Base-by-base conservation (phyloP, 306 rosid species). In the Corylus avellana region DNA sequence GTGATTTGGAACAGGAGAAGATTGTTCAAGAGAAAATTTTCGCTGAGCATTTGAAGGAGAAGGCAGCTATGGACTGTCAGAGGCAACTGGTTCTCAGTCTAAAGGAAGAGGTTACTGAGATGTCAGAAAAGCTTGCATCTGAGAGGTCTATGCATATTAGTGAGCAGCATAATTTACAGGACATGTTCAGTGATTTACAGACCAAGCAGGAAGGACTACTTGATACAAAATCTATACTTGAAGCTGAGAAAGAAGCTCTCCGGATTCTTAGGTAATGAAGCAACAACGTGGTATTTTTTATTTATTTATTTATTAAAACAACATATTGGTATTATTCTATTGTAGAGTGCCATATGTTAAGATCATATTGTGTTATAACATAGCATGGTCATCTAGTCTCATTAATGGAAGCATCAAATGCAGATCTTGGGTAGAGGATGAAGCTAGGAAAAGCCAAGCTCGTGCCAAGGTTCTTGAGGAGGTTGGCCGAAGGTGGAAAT, bases 351-450 rank as follows among this genome's bases (percentile, higher is more conserved):
- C 70, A 48, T 12, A 46, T 57, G 73, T 5, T 86, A 50, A 55
- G 68, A 48, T 64, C 72, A 35, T 72, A 22, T 67, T 78, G 42
- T 76, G 59, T 77, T 74, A 42, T 18, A 42, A 68, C 17, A 68
- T 68, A 51, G 69, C 42, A 32, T 13, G 69, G 4, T 25, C 49
- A 10, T 68, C 49, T 42, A 32, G 54, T 82, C 87, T 84, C 27
- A 82, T 77, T 37, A 75, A 72, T 73, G 75, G 53, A 77, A 51
- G 7, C 62, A 70, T 66, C 83, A 72, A 75, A 79, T 86, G 88
- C 98, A 95, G 97, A 89, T 87, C 96, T n/a, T 95, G 99, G 99
- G 95, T 95, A 77, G 99, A 95, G 86, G 99, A 95, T 17, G 99
- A 95, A 74, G 99, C 96, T 13, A 90, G 77, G 78, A 91, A 84